These are phyloP conservation scores for Neurospora sp. DNA, from an alignment of 495 filamentous ascomycete species.

Conservation along the genomic window DNA sequence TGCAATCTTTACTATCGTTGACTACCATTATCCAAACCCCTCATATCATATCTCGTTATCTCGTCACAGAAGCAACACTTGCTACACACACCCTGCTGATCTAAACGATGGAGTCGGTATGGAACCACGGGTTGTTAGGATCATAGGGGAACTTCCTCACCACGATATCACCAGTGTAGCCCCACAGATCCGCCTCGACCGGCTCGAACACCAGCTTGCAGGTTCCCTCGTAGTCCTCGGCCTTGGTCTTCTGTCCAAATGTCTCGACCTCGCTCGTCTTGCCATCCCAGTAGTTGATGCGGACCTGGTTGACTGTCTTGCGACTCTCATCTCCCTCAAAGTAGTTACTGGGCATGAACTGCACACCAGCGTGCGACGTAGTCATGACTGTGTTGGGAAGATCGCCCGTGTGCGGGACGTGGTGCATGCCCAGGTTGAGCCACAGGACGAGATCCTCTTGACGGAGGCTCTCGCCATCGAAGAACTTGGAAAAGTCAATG, in stretches of 20 bases:
- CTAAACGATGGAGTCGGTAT: conserved; percentile 16
- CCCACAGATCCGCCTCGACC: conserved; percentile 18
- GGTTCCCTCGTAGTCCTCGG: neutral
- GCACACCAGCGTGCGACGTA: conserved; percentile 32
- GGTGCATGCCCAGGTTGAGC: conserved; percentile 50
- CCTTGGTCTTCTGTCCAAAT: conserved; percentile 26
- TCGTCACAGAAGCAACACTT: neutral
- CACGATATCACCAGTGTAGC: conserved; percentile 35
- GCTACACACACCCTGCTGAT: neutral
- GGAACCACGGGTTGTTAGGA: conserved; percentile 25
- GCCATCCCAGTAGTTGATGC: conserved; percentile 32
- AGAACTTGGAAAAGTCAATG: conserved; percentile 46
- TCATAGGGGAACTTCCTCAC: conserved; percentile 38
- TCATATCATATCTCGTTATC: neutral
- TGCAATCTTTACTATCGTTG: neutral
- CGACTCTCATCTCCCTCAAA: conserved; percentile 15
- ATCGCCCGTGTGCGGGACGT: conserved; percentile 46
- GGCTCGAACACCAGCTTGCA: conserved; percentile 18
- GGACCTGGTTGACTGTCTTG: conserved; percentile 28
- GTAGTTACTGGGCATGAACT: conserved; percentile 37
- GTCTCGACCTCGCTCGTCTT: conserved; percentile 20
- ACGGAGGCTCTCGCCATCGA: conserved; percentile 41
- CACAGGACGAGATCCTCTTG: conserved; percentile 48
- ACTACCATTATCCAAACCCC: neutral
- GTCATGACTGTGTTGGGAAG: conserved; percentile 45